Percentiles rank a stretch among this genome's conserved stretches.
phyloP scores from a whole-genome alignment of 176 grass and related monocot genomes.

The Paspalum vaginatum region DNA sequence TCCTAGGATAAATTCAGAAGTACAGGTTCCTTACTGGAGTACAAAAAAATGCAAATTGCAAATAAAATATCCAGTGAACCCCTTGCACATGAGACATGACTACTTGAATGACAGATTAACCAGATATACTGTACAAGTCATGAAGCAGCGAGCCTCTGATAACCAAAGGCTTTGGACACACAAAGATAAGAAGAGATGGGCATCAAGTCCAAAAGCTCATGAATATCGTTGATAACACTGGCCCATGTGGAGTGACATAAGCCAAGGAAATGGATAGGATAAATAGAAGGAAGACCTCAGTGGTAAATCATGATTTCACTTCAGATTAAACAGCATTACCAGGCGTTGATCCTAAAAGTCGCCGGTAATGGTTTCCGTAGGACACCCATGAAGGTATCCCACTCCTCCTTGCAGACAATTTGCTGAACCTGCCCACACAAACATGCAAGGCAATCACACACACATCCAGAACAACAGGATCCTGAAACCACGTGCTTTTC shows the following conservation, averaged over 20 bases:
- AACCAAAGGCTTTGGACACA: slow-evolving; percentile 17
- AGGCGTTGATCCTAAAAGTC: slow-evolving; percentile 82
- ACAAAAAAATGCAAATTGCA: neutral
- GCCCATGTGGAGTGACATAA: neutral
- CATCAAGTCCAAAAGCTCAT: slow-evolving; percentile 7
- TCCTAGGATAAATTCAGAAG: neutral
- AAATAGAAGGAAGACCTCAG: slow-evolving; percentile 1
- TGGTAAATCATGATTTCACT: neutral
- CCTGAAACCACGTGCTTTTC: neutral
- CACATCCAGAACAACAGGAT: neutral
- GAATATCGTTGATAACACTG: neutral
- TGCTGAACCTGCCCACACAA: slow-evolving; percentile 57
- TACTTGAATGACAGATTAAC: slow-evolving; percentile 5
- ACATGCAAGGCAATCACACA: neutral
- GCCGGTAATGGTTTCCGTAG: slow-evolving; percentile 69
- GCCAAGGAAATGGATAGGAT: neutral
- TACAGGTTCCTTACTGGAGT: neutral
- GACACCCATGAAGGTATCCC: slow-evolving; percentile 69
- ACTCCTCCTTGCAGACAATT: slow-evolving; percentile 70
- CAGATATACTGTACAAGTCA: neutral
- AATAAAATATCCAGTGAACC: neutral
- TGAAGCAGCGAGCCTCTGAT: neutral
- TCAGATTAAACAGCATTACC: slow-evolving; percentile 45
- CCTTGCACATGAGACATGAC: neutral
- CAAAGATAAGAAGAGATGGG: neutral